These are phyloP conservation scores for Leccinum subrobustum DNA, from an alignment of 1,284 basidiomycete species.

Conservation along the genomic window DNA sequence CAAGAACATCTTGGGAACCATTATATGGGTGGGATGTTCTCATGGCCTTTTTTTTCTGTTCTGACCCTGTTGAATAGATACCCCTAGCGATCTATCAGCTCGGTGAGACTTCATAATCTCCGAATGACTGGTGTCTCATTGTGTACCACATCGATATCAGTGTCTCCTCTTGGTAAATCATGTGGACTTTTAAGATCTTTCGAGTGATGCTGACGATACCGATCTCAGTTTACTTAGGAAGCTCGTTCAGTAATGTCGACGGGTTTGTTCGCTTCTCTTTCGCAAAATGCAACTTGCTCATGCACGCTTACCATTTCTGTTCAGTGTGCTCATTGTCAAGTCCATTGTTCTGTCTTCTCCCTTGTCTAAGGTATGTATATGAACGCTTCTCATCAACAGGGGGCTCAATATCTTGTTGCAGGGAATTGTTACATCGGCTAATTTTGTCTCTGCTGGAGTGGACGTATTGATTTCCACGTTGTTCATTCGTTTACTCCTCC, in stretches of 20 bases:
- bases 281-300: neutral
- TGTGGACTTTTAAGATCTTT: neutral
- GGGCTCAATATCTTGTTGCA: too few relatives aligned
- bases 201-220: neutral
- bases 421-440: too few relatives aligned
- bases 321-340: neutral
- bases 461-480: too few relatives aligned
- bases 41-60: neutral
- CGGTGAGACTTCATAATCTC: too few relatives aligned
- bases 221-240: neutral
- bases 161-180: neutral
- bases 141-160: neutral
- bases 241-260: neutral
- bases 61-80: neutral
- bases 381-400: neutral
- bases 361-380: constrained; percentile 5
- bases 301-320: neutral
- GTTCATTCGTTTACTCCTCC: too few relatives aligned
- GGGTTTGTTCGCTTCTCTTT: constrained; percentile 2
- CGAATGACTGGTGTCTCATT: neutral
- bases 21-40: constrained; percentile 10
- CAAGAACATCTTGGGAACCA: neutral
- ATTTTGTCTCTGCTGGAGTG: too few relatives aligned
- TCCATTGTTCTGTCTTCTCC: neutral
- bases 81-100: too few relatives aligned